Conservation (phyloP, 805 yeast species). For the Candida nonsorbophila region DNA sequence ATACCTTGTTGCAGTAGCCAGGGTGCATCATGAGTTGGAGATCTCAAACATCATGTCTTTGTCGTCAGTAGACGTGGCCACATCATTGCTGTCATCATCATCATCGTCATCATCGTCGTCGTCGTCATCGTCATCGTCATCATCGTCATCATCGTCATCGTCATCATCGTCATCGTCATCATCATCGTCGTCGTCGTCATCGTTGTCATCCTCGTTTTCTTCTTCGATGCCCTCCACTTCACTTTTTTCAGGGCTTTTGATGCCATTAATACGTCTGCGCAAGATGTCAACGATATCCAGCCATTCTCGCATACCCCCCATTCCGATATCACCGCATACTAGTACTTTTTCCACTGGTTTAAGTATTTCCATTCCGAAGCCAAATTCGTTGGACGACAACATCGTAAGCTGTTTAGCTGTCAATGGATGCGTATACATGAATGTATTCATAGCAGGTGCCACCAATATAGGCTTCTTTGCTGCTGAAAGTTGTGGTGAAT, state of each 20-base stretch:
- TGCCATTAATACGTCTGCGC: conserved; percentile 24
- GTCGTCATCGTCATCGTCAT: conserved; percentile 25
- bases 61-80: conserved; percentile 1
- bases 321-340: conserved; percentile 45
- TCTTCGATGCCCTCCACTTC: conserved; percentile 21
- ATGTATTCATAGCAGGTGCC: conserved; percentile 46
- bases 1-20: too few species aligned
- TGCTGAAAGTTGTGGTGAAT: conserved; percentile 3
- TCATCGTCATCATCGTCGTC: conserved; percentile 11
- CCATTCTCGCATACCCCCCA: conserved; percentile 50
- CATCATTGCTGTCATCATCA: conserved; percentile 4
- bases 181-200: conserved; percentile 32
- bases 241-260: conserved; percentile 22
- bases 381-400: conserved; percentile 28
- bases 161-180: conserved; percentile 35
- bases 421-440: conserved; percentile 43
- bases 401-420: conserved; percentile 35
- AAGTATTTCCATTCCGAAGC: conserved; percentile 38
- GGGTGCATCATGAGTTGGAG: too few species aligned
- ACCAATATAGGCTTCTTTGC: conserved; percentile 37
- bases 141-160: conserved; percentile 34
- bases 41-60: conserved; percentile 19
- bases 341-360: conserved; percentile 44
- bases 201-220: conserved; percentile 29
- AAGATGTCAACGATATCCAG: conserved; percentile 38